Evolutionary conservation across 257 asterid species (phyloP).

Genomic region (Linderniella brevidens): DNA sequence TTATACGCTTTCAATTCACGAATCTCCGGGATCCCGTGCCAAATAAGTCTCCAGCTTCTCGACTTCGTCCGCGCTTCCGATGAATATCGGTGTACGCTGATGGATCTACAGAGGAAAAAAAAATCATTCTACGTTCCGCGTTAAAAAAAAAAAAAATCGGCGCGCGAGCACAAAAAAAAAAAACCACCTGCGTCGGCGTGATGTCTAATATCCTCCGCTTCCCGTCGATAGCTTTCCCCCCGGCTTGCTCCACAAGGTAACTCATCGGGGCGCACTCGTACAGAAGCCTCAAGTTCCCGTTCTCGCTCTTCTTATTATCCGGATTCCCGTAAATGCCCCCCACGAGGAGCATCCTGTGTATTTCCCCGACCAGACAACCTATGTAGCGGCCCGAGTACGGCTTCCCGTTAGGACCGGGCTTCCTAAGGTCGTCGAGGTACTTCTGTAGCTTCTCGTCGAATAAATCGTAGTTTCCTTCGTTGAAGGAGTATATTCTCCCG

Average conservation of each 20-base stretch:
- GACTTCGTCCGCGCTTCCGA: constrained; percentile 83
- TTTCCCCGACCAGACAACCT: constrained; percentile 89
- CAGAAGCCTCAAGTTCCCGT: constrained; percentile 80
- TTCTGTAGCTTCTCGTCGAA: constrained; percentile 83
- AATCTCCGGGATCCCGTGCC: constrained; percentile 31
- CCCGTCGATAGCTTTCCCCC: constrained; percentile 91
- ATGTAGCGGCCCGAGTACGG: constrained; percentile 84
- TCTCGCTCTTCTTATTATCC: constrained; percentile 62
- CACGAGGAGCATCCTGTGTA: constrained; percentile 60
- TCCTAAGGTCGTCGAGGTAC: constrained; percentile 77
- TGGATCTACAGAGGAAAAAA: constrained; percentile 48
- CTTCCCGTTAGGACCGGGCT: constrained; percentile 85
- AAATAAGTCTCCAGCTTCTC: constrained; percentile 77
- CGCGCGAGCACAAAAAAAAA: neutral
- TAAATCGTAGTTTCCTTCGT: constrained; percentile 82
- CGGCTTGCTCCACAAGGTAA: constrained; percentile 90
- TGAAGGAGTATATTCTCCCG: constrained; percentile 73
- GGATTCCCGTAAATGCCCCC: constrained; percentile 96
- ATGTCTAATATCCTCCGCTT: constrained; percentile 63
- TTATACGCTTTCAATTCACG: too few species aligned
- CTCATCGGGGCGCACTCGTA: constrained; percentile 98
- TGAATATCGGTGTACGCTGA: constrained; percentile 76
- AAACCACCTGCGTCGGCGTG: constrained; percentile 21
- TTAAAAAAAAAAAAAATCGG: neutral
- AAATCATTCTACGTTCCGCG: neutral